These are phyloP conservation scores for Aspergillus wentii DNA, from an alignment of 495 filamentous ascomycete species.

Conservation along the genomic window DNA sequence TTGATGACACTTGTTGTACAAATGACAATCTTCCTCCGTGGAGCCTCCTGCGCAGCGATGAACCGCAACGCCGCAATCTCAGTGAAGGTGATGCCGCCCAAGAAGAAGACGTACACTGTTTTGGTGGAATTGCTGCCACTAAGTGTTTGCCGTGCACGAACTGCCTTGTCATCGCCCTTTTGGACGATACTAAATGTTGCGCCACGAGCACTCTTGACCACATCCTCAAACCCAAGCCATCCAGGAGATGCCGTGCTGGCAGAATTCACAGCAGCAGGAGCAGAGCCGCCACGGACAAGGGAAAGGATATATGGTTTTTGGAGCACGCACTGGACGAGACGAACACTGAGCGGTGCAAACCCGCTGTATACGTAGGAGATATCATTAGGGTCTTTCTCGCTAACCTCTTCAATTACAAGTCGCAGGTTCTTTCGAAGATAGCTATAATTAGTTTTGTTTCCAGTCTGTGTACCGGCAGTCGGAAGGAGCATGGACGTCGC, in stretches of 20 bases:
- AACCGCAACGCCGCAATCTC: slow-evolving; percentile 94
- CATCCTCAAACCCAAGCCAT: slow-evolving; percentile 88
- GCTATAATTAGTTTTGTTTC: slow-evolving; percentile 81
- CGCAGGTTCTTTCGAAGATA: slow-evolving; percentile 79
- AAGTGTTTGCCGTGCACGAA: slow-evolving; percentile 80
- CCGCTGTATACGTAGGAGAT: slow-evolving; percentile 97
- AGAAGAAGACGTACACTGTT: slow-evolving; percentile 87
- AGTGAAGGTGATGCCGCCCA: slow-evolving; percentile 91
- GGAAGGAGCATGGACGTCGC: slow-evolving; percentile 68
- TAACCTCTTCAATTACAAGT: slow-evolving; percentile 93
- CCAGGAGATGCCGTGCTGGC: slow-evolving; percentile 64
- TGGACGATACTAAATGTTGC: slow-evolving; percentile 89
- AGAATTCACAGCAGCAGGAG: slow-evolving; percentile 40
- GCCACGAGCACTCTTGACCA: slow-evolving; percentile 77
- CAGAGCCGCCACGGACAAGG: slow-evolving; percentile 53
- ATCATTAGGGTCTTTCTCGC: slow-evolving; percentile 93
- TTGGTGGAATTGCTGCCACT: slow-evolving; percentile 62
- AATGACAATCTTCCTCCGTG: slow-evolving; percentile 79
- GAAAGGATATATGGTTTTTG: slow-evolving; percentile 82
- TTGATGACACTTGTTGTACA: slow-evolving; percentile 88
- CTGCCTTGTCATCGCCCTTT: slow-evolving; percentile 88
- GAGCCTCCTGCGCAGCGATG: slow-evolving; percentile 81
- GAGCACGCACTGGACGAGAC: slow-evolving; percentile 89
- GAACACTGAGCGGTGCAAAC: slow-evolving; percentile 88
- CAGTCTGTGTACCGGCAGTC: slow-evolving; percentile 49